Evolutionary conservation across 2,329 filamentous ascomycete genomes (phyloP).

Genomic region (Fusarium duplospermum): DNA sequence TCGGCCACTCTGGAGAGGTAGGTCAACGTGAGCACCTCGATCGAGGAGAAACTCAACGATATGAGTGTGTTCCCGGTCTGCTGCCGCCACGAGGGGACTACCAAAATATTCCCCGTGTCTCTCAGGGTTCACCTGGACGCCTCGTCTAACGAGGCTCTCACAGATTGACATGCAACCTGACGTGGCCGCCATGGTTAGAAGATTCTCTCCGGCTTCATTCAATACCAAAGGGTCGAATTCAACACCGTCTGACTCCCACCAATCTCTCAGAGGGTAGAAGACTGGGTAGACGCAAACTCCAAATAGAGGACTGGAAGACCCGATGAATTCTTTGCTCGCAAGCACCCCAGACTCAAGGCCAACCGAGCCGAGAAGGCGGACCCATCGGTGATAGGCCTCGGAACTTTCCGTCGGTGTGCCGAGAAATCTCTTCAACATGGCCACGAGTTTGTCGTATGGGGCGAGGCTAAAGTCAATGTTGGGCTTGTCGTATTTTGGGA

Average conservation of each 20-base stretch:
- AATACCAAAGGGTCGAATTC: not conserved
- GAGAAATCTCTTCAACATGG: not conserved
- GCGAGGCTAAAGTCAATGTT: not conserved
- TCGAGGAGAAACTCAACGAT: not conserved
- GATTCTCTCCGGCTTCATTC: not conserved
- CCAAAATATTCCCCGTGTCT: not conserved
- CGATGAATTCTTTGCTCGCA: no score
- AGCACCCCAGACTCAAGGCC: no score
- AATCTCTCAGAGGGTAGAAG: not conserved
- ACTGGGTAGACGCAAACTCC: not conserved
- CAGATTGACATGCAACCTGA: not conserved
- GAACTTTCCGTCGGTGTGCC: not conserved
- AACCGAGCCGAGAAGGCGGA: no score
- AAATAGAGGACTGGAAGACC: not conserved
- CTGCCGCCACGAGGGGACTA: not conserved
- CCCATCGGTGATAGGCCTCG: not conserved
- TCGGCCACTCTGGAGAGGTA: not conserved
- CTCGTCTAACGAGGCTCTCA: not conserved
- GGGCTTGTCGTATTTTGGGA: not conserved
- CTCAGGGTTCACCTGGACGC: not conserved
- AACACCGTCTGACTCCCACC: not conserved
- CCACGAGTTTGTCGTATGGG: not conserved
- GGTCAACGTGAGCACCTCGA: not conserved
- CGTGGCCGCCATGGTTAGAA: not conserved
- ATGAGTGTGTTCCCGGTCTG: accelerated